Percentiles rank a stretch among this genome's conserved stretches.
phyloP scores from a whole-genome alignment of 768 basidiomycete species.

The Boletellus emodensis region DNA sequence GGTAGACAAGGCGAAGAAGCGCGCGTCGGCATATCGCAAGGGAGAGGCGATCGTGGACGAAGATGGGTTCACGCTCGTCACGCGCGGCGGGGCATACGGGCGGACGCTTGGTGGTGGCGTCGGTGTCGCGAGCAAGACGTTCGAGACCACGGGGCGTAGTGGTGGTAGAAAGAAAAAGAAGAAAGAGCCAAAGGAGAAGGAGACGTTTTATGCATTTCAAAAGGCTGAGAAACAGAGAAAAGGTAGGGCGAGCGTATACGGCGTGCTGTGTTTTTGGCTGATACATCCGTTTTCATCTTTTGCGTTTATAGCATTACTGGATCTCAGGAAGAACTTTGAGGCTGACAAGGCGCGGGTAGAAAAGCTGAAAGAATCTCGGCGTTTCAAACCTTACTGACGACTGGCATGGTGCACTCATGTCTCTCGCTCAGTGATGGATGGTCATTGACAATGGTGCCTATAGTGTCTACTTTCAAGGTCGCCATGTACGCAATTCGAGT shows the following conservation, averaged over 20 bases:
- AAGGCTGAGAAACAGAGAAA: conserved; percentile 84
- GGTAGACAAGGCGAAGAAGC: conserved; percentile 52
- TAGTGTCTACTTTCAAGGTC: not conserved
- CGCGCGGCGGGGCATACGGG: conserved; percentile 88
- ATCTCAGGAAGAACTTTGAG: conserved; percentile 77
- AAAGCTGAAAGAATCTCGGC: conserved; percentile 58
- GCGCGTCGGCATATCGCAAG: conserved; percentile 65
- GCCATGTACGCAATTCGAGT: not conserved
- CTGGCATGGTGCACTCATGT: not conserved
- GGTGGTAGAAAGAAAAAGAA: conserved; percentile 37
- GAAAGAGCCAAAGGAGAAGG: conserved; percentile 65
- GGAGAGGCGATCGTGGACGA: conserved; percentile 90
- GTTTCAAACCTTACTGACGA: conserved; percentile 82
- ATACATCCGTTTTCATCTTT: not conserved
- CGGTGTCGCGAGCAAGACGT: conserved; percentile 59
- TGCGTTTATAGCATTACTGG: conserved; percentile 43
- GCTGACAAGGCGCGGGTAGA: conserved; percentile 65
- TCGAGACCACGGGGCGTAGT: conserved; percentile 31
- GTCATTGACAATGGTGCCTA: not conserved
- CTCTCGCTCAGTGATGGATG: not conserved
- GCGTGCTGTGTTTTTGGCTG: not conserved
- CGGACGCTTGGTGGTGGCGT: conserved; percentile 82
- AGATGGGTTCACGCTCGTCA: conserved; percentile 92
- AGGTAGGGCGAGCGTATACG: conserved; percentile 42
- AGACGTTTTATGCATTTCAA: conserved; percentile 87